Evolutionary conservation across 768 basidiomycete genomes (phyloP), one percentile per base, ranked within the genome.

Genomic region (Xerocomellus dryophilus): DNA sequence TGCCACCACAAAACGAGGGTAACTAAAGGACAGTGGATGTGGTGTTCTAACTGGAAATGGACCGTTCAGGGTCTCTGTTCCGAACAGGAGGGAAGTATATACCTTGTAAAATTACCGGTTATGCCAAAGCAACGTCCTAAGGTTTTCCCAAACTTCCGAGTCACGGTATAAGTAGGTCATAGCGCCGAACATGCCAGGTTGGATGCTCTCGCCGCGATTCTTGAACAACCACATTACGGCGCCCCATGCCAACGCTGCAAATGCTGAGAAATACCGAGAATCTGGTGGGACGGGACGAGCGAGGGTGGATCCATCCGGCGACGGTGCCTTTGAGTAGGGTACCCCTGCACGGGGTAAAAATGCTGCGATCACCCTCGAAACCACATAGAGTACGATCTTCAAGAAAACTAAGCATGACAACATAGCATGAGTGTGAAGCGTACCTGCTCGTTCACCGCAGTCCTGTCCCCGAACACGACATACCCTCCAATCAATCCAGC

Each of bases 81-180:
- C 5, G 17, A 12, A 10, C 12, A 20, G 32, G 29, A 35, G 8
- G 27, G 4, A 27, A 25, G 45, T 50, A 51, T n/a, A 53, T 55
- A 61, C 57, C 50, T 43, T 49, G 44, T 43, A 51, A 23, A 3
- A 43, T 55, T 50, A 94, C 66, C 79, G 86, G 72, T 97, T 96
- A 64, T 92, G 88, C 94, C 95, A 97, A 47, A 98, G 71, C 46
- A 98, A 73, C 46, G 93, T 97, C 73, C 78, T 83, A 41, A 97
- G 73, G 63, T 82, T 78, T 45, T 77, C 81, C 94, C 95, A 98
- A 40, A 75, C 72, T 56, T 98, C 91, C 18, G 93, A 95, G 70
- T 98, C 93, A 36, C 85, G 84, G 74, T 98, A 99, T 36, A 99
- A 78, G 71, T 98, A 99, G 53, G 80, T 82, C 95, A 97, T 98